A percentile compares a stretch with the other conserved stretches of the same genome.
Conservation (phyloP, 768 basidiomycete genomes). For the Amanita fuliginea region DNA sequence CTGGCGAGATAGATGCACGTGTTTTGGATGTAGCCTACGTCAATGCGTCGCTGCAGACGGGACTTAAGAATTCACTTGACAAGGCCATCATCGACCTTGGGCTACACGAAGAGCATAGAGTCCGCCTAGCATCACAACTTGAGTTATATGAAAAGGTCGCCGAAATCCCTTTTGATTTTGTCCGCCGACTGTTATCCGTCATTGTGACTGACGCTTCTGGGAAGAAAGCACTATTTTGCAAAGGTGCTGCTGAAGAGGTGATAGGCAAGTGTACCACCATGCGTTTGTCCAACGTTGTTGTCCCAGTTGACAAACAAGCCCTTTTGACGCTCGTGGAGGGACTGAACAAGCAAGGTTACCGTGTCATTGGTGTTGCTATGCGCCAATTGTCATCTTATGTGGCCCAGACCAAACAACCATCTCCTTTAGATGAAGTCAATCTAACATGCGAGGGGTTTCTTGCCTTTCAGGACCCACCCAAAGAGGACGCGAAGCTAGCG, state of each 20-base stretch:
- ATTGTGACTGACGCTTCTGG: slow-evolving; percentile 6
- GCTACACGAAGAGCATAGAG: slow-evolving; percentile 7
- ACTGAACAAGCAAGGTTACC: slow-evolving; percentile 1
- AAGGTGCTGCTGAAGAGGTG: neutral
- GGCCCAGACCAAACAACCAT: neutral
- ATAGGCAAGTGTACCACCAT: neutral
- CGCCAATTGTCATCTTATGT: neutral
- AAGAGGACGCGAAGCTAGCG: neutral
- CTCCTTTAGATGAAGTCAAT: neutral
- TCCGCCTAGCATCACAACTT: slow-evolving; percentile 4
- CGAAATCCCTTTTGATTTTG: slow-evolving; percentile 24
- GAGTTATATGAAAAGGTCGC: slow-evolving; percentile 18
- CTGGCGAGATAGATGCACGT: slow-evolving; percentile 12
- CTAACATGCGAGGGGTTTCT: neutral
- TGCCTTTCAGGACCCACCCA: neutral
- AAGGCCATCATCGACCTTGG: slow-evolving; percentile 20
- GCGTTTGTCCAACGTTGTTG: neutral
- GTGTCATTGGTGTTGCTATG: neutral
- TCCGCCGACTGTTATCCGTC: slow-evolving; percentile 24
- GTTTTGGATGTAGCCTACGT: slow-evolving; percentile 19
- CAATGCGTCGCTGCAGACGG: slow-evolving; percentile 21
- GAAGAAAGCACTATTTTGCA: neutral
- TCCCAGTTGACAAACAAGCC: neutral
- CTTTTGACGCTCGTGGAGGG: neutral
- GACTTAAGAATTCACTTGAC: slow-evolving; percentile 23